phyloP scores from a whole-genome alignment of 1,139 yeast species.

The Candida gigantensis region DNA sequence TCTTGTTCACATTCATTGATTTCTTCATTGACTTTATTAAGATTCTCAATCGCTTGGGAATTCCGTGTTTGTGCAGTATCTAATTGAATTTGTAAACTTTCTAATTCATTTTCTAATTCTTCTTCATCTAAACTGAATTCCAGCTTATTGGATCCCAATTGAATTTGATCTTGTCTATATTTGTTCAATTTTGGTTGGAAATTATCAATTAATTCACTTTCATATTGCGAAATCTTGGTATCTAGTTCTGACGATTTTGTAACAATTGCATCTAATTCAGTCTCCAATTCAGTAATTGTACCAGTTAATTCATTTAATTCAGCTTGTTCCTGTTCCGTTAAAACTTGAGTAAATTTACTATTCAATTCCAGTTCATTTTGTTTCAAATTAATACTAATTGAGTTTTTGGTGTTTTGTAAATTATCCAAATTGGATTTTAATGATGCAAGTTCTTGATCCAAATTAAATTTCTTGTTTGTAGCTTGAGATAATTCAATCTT shows the following conservation, averaged over 20 bases:
- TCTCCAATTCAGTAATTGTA: constrained; percentile 43
- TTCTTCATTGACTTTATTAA: constrained; percentile 29
- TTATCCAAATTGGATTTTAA: constrained; percentile 22
- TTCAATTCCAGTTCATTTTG: constrained; percentile 53
- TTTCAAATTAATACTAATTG: constrained; percentile 29
- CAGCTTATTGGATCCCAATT: constrained; percentile 7
- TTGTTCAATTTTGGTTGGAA: constrained; percentile 25
- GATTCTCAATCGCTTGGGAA: constrained; percentile 20
- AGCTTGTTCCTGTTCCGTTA: constrained; percentile 41
- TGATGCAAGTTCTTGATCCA: constrained; percentile 44
- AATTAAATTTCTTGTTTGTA: constrained; percentile 39
- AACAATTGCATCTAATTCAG: constrained; percentile 41
- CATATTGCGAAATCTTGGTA: constrained; percentile 48
- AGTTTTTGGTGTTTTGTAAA: constrained; percentile 25
- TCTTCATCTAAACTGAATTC: constrained; percentile 40
- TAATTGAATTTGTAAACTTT: constrained; percentile 23
- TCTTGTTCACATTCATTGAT: constrained; percentile 40
- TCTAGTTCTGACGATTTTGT: constrained; percentile 52
- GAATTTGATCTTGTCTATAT: constrained; percentile 10
- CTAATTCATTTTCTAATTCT: constrained; percentile 34
- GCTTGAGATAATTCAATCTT: constrained; percentile 43
- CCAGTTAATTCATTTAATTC: constrained; percentile 40
- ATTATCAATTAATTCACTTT: constrained; percentile 61
- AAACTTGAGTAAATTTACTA: constrained; percentile 54
- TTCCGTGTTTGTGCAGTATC: constrained; percentile 23